A percentile compares a stretch with the other conserved stretches of the same genome.
Evolutionary conservation across 495 filamentous ascomycete species (phyloP).

Genomic region (Lasiosphaeris hirsuta): DNA sequence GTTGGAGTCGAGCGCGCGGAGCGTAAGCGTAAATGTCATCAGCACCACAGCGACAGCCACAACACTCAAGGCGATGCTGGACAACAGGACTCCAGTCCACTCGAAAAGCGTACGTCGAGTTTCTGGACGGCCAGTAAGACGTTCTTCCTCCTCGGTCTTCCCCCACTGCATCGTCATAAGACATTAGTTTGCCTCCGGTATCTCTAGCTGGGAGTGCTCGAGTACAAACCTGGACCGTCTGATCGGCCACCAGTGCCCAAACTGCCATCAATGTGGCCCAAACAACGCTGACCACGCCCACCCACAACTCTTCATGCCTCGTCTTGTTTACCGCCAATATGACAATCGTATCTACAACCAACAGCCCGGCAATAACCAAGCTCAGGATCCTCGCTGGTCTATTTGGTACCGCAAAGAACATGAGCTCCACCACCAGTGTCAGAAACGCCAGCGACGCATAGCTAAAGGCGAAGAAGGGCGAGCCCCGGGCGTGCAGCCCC

Average conservation of each 20-base stretch:
- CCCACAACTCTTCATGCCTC: conserved; percentile 82
- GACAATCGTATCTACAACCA: conserved; percentile 75
- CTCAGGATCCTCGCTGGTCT: conserved; percentile 68
- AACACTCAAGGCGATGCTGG: conserved; percentile 63
- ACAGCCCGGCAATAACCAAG: conserved; percentile 61
- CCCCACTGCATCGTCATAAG: conserved; percentile 56
- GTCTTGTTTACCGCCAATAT: conserved; percentile 69
- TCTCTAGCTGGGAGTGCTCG: too few species aligned
- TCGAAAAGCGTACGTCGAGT: conserved; percentile 75
- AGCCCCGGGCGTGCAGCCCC: conserved; percentile 77
- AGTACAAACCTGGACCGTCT: conserved; percentile 54
- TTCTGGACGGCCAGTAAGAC: conserved; percentile 86
- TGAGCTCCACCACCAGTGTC: conserved; percentile 68
- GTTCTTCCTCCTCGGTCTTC: conserved; percentile 86
- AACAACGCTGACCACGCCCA: conserved; percentile 77
- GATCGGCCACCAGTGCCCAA: conserved; percentile 42
- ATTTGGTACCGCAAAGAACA: conserved; percentile 85
- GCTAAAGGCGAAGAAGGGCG: conserved; percentile 83
- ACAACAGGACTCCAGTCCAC: conserved; percentile 79
- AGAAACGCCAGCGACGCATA: conserved; percentile 70
- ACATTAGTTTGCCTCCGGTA: too few species aligned
- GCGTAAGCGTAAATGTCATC: conserved; percentile 71
- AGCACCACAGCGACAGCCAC: conserved; percentile 65
- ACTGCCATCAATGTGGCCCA: conserved; percentile 55
- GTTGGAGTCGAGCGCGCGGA: conserved; percentile 72